Evolutionary conservation across 2,329 filamentous ascomycete species (phyloP).

Genomic region (Cadophora sp.): DNA sequence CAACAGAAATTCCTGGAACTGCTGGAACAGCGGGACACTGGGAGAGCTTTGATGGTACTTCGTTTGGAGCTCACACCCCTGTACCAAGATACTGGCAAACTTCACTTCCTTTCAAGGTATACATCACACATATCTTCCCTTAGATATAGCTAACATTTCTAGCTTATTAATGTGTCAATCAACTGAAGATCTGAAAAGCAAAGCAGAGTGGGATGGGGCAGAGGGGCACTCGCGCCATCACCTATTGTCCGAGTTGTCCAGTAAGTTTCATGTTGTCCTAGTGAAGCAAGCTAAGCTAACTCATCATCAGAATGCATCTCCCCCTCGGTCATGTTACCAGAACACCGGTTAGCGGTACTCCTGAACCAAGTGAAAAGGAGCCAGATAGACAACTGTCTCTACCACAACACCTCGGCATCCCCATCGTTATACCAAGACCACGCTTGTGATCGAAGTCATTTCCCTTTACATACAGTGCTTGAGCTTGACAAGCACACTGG

Average conservation of each 20-base stretch:
- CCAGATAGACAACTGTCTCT: slow-evolving; percentile 84
- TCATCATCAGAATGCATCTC: slow-evolving; percentile 77
- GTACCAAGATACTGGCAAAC: slow-evolving; percentile 75
- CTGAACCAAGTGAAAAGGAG: slow-evolving; percentile 83
- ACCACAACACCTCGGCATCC: slow-evolving; percentile 80
- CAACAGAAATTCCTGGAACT: slow-evolving; percentile 96
- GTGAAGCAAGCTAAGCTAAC: slow-evolving; percentile 35
- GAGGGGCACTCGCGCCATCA: slow-evolving; percentile 74
- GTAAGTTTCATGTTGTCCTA: slow-evolving; percentile 56
- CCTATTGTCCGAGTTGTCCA: slow-evolving; percentile 82
- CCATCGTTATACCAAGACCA: slow-evolving; percentile 93
- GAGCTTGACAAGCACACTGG: slow-evolving; percentile 77
- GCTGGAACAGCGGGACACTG: slow-evolving; percentile 77
- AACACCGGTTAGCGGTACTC: slow-evolving; percentile 82
- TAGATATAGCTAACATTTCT: slow-evolving; percentile 17
- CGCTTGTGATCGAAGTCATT: slow-evolving; percentile 77
- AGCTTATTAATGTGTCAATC: slow-evolving; percentile 90
- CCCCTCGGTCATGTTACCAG: slow-evolving; percentile 94
- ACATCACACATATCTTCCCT: slow-evolving; percentile 24
- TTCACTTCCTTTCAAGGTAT: slow-evolving; percentile 82
- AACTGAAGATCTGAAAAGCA: slow-evolving; percentile 75
- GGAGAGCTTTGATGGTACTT: slow-evolving; percentile 79
- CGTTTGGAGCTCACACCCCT: slow-evolving; percentile 87
- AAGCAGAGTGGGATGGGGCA: slow-evolving; percentile 87
- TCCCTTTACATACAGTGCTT: slow-evolving; percentile 74